Percentiles rank a stretch among this genome's conserved stretches.
Evolutionary conservation across 2,329 filamentous ascomycete genomes (phyloP).

Genomic region (Hymenoscyphus infarciens): DNA sequence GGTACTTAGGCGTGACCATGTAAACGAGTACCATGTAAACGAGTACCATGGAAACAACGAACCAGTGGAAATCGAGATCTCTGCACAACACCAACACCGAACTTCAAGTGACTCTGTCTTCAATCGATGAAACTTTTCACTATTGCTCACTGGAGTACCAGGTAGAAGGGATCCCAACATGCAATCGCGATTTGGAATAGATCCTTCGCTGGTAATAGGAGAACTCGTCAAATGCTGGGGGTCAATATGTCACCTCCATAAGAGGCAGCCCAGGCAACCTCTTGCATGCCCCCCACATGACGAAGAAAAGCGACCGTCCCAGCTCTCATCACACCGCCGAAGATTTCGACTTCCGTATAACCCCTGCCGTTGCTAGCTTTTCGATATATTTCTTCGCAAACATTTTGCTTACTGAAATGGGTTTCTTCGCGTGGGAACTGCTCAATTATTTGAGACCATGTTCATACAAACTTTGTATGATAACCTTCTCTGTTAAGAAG

Average conservation of each 20-base stretch:
- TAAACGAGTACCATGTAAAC: slow-evolving; percentile 8
- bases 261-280: not conserved
- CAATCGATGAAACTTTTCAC: not conserved
- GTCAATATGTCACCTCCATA: slow-evolving; percentile 3
- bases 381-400: not conserved
- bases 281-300: not conserved
- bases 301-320: not conserved
- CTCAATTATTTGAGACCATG: not conserved
- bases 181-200: not conserved
- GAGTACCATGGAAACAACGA: slow-evolving; percentile 9
- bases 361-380: not conserved
- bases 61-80: slow-evolving; percentile 2
- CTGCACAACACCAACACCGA: not conserved
- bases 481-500: slow-evolving; percentile 4
- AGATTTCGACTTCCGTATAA: not conserved
- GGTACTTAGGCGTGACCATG: not conserved
- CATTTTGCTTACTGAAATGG: not conserved
- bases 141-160: not conserved
- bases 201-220: not conserved
- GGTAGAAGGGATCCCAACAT: not conserved
- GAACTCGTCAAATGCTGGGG: not conserved
- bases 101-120: not conserved
- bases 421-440: not conserved
- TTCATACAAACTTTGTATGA: slow-evolving; percentile 7
- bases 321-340: slow-evolving; percentile 8